Evolutionary conservation across 768 basidiomycete species (phyloP).

Genomic region (Lyophyllum atratum): DNA sequence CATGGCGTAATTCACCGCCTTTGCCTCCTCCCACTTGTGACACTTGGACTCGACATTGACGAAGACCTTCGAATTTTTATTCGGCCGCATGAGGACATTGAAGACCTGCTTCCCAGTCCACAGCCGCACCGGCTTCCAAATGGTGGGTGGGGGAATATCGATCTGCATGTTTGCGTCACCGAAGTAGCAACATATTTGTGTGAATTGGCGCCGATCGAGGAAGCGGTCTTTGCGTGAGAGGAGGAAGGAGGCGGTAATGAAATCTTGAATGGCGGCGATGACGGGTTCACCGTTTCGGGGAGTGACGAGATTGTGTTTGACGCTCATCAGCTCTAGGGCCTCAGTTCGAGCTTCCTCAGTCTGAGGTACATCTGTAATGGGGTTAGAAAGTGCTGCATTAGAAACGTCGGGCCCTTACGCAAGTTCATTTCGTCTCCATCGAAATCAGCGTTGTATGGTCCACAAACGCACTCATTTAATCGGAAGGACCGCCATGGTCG

Average conservation of each 20-base stretch:
- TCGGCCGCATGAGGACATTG: conserved; percentile 94
- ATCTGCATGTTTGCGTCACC: conserved; percentile 90
- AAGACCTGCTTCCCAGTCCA: conserved; percentile 99
- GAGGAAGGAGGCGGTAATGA: conserved; percentile 97
- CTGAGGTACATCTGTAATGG: conserved; percentile 85
- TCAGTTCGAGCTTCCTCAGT: conserved; percentile 98
- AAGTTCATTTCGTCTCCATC: conserved; percentile 99
- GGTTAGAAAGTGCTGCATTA: conserved; percentile 6
- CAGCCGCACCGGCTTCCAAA: conserved; percentile 88
- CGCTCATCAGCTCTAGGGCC: conserved; percentile 95
- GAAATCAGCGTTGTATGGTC: conserved; percentile 98
- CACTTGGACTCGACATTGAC: conserved; percentile 98
- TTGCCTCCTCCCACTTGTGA: conserved; percentile 82
- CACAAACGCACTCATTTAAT: conserved; percentile 98
- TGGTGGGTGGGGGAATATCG: conserved; percentile 92
- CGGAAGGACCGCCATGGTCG: conserved; percentile 97
- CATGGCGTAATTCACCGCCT: conserved; percentile 63
- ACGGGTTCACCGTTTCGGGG: conserved; percentile 98
- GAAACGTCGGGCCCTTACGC: conserved; percentile 53
- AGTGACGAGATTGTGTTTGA: conserved; percentile 96
- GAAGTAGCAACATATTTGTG: conserved; percentile 94
- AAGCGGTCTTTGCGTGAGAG: conserved; percentile 92
- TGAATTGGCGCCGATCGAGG: conserved; percentile 92
- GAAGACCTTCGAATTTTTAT: conserved; percentile 74
- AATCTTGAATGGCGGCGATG: conserved; percentile 99